A percentile compares a stretch with the other conserved stretches of the same genome.
Conservation (phyloP, 2,329 filamentous ascomycete species). For the Aureobasidium sp. region DNA sequence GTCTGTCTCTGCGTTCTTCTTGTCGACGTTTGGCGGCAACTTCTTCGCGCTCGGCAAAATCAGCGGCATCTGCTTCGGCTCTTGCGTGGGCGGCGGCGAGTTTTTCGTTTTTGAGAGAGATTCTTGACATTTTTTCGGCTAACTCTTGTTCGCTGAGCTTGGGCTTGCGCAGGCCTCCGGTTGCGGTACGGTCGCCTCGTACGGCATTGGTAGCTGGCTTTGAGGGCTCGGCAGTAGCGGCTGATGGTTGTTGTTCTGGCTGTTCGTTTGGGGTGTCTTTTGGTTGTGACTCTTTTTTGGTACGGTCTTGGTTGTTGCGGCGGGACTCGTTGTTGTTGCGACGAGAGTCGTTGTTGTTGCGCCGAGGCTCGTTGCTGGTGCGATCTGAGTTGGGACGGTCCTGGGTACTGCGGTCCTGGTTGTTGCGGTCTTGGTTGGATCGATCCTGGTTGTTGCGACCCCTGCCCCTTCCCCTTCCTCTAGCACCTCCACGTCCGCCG, state of each 20-base stretch:
- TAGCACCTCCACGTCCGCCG: not conserved
- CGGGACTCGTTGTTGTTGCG: conserved; percentile 7
- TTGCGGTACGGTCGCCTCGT: conserved; percentile 27
- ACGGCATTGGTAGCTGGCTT: conserved; percentile 20
- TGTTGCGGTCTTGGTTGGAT: not conserved
- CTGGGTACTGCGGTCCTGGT: not conserved
- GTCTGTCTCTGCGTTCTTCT: conserved; percentile 43
- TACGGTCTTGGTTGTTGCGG: not conserved
- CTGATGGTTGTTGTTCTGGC: conserved; percentile 13
- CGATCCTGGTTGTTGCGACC: not conserved
- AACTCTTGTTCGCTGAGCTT: conserved; percentile 59
- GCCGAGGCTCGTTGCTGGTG: conserved; percentile 9
- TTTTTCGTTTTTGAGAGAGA: conserved; percentile 52
- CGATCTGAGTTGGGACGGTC: not conserved
- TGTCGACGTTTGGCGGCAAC: conserved; percentile 37
- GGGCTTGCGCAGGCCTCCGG: conserved; percentile 35
- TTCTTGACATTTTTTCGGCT: conserved; percentile 50
- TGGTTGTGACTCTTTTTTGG: not conserved
- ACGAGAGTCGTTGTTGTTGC: not conserved
- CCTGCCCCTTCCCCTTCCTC: conserved; percentile 14
- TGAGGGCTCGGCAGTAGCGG: conserved; percentile 17
- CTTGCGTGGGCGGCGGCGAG: conserved; percentile 52
- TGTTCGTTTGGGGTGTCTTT: not conserved
- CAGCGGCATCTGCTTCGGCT: conserved; percentile 58
- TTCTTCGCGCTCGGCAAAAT: conserved; percentile 55